Conservation (phyloP, 805 yeast species). For the Nakazawaea pomicola region DNA sequence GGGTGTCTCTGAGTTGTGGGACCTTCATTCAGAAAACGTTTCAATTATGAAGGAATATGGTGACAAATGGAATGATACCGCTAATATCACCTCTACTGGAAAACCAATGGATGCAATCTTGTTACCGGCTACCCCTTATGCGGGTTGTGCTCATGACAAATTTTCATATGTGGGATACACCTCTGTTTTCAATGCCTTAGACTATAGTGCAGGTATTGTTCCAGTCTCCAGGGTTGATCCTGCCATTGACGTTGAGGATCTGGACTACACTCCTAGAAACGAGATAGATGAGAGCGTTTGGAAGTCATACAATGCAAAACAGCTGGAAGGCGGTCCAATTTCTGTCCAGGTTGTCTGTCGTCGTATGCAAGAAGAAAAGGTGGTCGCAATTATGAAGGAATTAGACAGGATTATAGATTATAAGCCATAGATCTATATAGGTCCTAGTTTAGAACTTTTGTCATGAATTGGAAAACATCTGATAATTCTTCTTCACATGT, state of each 20-base stretch:
- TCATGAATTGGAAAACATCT: constrained; percentile 46
- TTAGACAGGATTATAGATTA: constrained; percentile 8
- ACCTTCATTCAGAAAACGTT: constrained; percentile 35
- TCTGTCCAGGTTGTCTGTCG: constrained; percentile 63
- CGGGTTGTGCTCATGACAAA: constrained; percentile 30
- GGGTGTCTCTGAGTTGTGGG: constrained; percentile 36
- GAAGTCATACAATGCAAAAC: constrained; percentile 39
- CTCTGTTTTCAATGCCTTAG: constrained; percentile 44
- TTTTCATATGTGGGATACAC: constrained; percentile 42
- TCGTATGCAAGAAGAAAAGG: constrained; percentile 59
- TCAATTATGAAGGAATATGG: constrained; percentile 32
- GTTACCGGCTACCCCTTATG: constrained; percentile 42
- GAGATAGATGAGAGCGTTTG: constrained; percentile 40
- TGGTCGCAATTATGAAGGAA: constrained; percentile 10
- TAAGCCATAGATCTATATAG: neutral
- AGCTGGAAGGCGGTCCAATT: constrained; percentile 56
- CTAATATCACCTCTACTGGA: constrained; percentile 29
- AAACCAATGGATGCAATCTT: constrained; percentile 43
- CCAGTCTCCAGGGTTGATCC: constrained; percentile 56
- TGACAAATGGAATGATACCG: constrained; percentile 38
- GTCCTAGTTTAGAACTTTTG: constrained; percentile 19
- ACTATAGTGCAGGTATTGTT: constrained; percentile 42
- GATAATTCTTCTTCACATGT: constrained; percentile 61
- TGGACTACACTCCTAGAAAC: constrained; percentile 26
- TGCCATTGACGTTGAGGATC: constrained; percentile 28